These are phyloP conservation scores for Populus trichocarpa DNA, from an alignment of 441 rosid genomes.

Conservation along the genomic window DNA sequence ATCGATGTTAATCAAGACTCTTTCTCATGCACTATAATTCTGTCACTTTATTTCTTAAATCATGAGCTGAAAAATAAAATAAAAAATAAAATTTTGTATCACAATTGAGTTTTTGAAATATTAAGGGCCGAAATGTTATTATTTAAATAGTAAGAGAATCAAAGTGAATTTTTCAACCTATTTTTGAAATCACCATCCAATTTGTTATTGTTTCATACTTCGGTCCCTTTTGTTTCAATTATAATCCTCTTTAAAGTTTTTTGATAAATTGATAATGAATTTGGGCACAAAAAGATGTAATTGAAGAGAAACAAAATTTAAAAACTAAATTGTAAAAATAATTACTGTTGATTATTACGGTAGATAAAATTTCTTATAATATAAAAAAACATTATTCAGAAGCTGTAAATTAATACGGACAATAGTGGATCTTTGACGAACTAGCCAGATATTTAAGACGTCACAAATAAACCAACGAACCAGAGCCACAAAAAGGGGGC, in stretches of 20 bases:
- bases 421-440: not conserved
- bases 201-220: not conserved
- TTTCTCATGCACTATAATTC: not conserved
- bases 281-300: too few species aligned
- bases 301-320: too few species aligned
- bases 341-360: too few species aligned
- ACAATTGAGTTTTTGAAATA: not conserved
- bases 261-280: too few species aligned
- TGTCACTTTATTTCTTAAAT: not conserved
- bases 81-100: too few species aligned
- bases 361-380: too few species aligned
- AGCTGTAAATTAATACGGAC: not conserved
- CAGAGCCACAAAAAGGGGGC: conserved; percentile 22
- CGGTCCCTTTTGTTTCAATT: not conserved
- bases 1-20: not conserved
- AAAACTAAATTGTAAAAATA: too few species aligned
- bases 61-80: not conserved
- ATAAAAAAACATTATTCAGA: too few species aligned
- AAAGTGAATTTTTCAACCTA: not conserved
- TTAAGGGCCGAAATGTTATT: not conserved
- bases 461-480: conserved; percentile 17
- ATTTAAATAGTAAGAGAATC: not conserved
- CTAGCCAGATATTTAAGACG: conserved; percentile 27
- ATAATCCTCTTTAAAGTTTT: too few species aligned
- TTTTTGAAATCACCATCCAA: not conserved